Evolutionary conservation across 1,139 yeast species (phyloP).

Genomic region (Nakaseomyces glabratus): DNA sequence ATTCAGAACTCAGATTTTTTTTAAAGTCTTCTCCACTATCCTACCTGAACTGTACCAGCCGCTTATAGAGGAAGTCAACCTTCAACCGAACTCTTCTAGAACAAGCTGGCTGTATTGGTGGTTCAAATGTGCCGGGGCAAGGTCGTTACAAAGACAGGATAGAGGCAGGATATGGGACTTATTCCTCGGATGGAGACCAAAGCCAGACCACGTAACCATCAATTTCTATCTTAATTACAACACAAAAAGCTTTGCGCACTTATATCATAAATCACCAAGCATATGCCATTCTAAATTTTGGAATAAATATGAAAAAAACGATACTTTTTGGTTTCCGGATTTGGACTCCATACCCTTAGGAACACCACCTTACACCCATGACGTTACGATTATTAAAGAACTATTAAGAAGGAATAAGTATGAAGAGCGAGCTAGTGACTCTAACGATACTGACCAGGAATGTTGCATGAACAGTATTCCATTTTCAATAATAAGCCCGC

Average conservation of each 20-base stretch:
- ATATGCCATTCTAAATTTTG: slow-evolving; percentile 9
- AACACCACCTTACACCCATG: slow-evolving; percentile 20
- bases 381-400: slow-evolving; percentile 26
- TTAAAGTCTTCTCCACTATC: slow-evolving; percentile 51
- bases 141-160: slow-evolving; percentile 73
- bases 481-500: slow-evolving; percentile 65
- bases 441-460: slow-evolving; percentile 6
- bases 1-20: slow-evolving; percentile 40
- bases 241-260: slow-evolving; percentile 26
- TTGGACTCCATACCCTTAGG: slow-evolving; percentile 25
- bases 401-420: slow-evolving; percentile 23
- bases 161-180: slow-evolving; percentile 87
- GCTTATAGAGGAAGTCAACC: slow-evolving; percentile 71
- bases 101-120: slow-evolving; percentile 95
- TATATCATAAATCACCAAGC: slow-evolving; percentile 18
- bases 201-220: slow-evolving; percentile 26
- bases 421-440: slow-evolving; percentile 9
- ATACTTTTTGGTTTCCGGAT: slow-evolving; percentile 33
- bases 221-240: slow-evolving; percentile 33
- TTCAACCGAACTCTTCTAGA: slow-evolving; percentile 46
- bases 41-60: slow-evolving; percentile 72
- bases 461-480: slow-evolving; percentile 35
- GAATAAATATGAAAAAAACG: slow-evolving; percentile 19
- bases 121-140: slow-evolving; percentile 88
- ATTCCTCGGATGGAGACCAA: slow-evolving; percentile 66